phyloP scores from a whole-genome alignment of 768 basidiomycete species.

The Panaeolus papilionaceus region DNA sequence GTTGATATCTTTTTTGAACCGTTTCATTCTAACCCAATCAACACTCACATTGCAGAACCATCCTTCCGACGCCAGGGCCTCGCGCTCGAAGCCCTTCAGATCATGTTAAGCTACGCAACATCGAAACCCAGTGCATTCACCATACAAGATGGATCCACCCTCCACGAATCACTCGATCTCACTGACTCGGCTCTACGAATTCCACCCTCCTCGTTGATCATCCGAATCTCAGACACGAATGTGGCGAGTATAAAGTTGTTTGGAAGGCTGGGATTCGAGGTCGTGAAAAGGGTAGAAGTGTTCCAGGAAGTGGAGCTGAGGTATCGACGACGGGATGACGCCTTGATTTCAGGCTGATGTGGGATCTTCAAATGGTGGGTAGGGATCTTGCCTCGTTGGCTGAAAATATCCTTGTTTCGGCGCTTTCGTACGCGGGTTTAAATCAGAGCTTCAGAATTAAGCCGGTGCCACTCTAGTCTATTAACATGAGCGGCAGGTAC shows the following conservation, averaged over 20 bases:
- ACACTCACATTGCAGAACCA: slow-evolving; percentile 51
- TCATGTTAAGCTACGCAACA: slow-evolving; percentile 75
- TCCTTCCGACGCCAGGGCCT: slow-evolving; percentile 72
- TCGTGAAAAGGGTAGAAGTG: slow-evolving; percentile 71
- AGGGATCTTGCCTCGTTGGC: no score
- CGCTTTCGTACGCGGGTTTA: no score
- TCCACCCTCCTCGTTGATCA: slow-evolving; percentile 58
- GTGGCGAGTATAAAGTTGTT: slow-evolving; percentile 75
- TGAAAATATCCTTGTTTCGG: no score
- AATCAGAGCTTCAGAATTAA: no score
- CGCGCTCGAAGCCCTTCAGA: slow-evolving; percentile 65
- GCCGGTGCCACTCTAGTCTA: no score
- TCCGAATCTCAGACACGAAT: slow-evolving; percentile 76
- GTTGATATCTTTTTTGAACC: not conserved
- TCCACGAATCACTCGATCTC: slow-evolving; percentile 14
- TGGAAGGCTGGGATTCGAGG: slow-evolving; percentile 73
- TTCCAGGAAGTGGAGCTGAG: slow-evolving; percentile 90
- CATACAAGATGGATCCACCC: slow-evolving; percentile 18
- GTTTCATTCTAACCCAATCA: not conserved
- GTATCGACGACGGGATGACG: slow-evolving; percentile 24
- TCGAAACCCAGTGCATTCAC: slow-evolving; percentile 41
- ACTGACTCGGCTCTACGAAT: slow-evolving; percentile 48
- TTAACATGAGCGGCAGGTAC: no score
- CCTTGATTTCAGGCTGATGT: no score
- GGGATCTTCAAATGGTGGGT: no score